Base-by-base conservation (phyloP, 257 asterid species). In the Prunella vulgaris region DNA sequence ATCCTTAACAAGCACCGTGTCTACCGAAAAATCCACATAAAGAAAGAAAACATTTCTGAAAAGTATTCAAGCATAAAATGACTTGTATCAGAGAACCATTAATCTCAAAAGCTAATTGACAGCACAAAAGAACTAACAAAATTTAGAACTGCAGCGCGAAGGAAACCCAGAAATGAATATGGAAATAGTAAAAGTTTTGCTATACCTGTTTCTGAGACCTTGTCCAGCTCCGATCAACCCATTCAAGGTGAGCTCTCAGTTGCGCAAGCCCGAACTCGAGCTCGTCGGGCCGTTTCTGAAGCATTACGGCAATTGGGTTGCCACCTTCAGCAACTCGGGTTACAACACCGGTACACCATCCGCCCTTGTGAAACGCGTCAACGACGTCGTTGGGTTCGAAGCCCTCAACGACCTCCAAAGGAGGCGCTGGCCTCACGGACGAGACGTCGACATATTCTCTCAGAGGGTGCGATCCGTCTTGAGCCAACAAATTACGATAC, bases 141-240 rank as follows among this genome's bases (percentile, higher is more conserved):
- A 22, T 48, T 48, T 15, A 5, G 24, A 15, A 48, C 22, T 15
- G 57, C 57, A 18, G n/a, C 4, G 22, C 56, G 15, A n/a, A 48
- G 21, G 21, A 48, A 14, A 2, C 54, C 54, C 64, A 30, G 24
- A 30, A 57, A 30, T 28, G 44, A 59, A 59, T 15, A 60, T 9
- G 49, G 48, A 33, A 60, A 33, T 22, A 57, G 5, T 25, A 32
- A 28, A 14, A 14, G 38, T 64, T 30, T 42, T 9, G 27, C 2
- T 37, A 32, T 75, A 92, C 98, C 94, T 77, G 80, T 44, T 72
- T 81, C 42, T 27, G 76, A 52, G 88, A 83, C 22, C 79, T 79
- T 37, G 25, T 27, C 62, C 62, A 56, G 35, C 17, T 24, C 62
- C 62, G 37, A 56, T 25, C 38, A 56, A 56, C 32, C 62, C 37